Evolutionary conservation across 768 basidiomycete species (phyloP), one percentile per base, ranked within the genome.

Genomic region (Termitomyces sp.): DNA sequence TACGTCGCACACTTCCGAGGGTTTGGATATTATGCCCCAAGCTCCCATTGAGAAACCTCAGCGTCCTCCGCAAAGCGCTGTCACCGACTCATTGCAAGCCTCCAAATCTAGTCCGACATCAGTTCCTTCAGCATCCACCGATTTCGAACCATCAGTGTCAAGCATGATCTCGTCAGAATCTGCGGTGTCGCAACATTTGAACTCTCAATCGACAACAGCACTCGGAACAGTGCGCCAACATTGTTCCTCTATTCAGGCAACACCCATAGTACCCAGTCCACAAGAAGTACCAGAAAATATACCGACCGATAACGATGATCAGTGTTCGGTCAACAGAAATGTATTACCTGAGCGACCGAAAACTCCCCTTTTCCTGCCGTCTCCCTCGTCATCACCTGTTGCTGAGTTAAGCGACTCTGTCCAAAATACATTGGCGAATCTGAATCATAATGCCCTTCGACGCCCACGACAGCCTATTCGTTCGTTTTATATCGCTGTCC

Each of bases 361-460:
- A 47, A 58, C 73, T 14, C 80, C 80, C 28, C 66, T 81, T 45
- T 82, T 82, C 59, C 60, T 81, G 28, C 80, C 80, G 37, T 81
- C 78, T 40, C 74, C 74, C 6, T 66, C 72, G 1, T 57, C 63
- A 54, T 75, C 73, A 19, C 71, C 72, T 8, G 19, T 15, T 5
- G 15, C 37, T 34, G 34, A 5, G 32, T 28, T 55, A 9, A 45
- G 49, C 19, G 45, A 22, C 42, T 21, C 49, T 3, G 7, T 9
- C 4, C 44, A 2, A 4, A n/a, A 40, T 8, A 19, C 11, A 7
- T 26, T 8, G 8, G n/a, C 3, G n/a, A 11, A 40, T 28, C 2
- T 19, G 7, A 19, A 28, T 28, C 3, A 7, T 14, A 7, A 24
- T 14, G 37, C 9, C n/a, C n/a, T 19, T 40, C 24, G 15, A 49